Evolutionary conservation across 139 green algal species (phyloP), one percentile per base, ranked within the genome.

Genomic region (Medakamo hakoo): DNA sequence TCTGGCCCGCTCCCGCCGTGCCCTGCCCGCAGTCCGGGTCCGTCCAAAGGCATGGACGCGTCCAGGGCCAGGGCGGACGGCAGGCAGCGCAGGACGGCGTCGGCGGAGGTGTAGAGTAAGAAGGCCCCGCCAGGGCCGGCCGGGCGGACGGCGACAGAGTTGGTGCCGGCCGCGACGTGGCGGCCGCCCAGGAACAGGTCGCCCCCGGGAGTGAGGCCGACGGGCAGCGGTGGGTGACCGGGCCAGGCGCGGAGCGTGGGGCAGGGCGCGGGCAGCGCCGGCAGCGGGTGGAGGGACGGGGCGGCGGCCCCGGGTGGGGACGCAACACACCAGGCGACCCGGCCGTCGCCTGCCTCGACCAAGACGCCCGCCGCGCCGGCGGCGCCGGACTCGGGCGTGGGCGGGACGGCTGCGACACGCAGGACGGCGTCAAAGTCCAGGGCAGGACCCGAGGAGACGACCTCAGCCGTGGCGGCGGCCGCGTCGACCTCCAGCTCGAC

Each of bases 51-150:
- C 40, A 52, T 9, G 58, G 48, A 31, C n/a, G 28, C 29, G 55
- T 66, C 3, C 55, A 57, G 16, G 55, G 59, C 30, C 31, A 4
- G 29, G 48, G 29, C 48, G 21, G 88, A 55, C 32, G 67, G 73
- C 14, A 80, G 59, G 0, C 68, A 82, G 67, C 80, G 77, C 63
- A 92, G 57, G 27, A 74, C 24, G 63, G 76, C 62, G 28, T 67
- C 67, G 2, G 76, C 63, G 0, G 77, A 87, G 21, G 71, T 85
- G 76, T 73, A 93, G 49, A 93, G 68, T 66, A 94, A 74, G 56
- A 76, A 84, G n/a, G 82, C 70, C 2, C 86, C 87, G 18, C 81
- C 86, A 0, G 86, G 57, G 4, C 63, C 77, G 4, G 48, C 31
- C 4, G 58, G 27, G 3, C 82, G 73, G 26, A 91, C 63, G 29